A percentile compares a stretch with the other conserved stretches of the same genome.
Conservation (phyloP, 2,329 filamentous ascomycete genomes). For the Cladosporium oxysporum region DNA sequence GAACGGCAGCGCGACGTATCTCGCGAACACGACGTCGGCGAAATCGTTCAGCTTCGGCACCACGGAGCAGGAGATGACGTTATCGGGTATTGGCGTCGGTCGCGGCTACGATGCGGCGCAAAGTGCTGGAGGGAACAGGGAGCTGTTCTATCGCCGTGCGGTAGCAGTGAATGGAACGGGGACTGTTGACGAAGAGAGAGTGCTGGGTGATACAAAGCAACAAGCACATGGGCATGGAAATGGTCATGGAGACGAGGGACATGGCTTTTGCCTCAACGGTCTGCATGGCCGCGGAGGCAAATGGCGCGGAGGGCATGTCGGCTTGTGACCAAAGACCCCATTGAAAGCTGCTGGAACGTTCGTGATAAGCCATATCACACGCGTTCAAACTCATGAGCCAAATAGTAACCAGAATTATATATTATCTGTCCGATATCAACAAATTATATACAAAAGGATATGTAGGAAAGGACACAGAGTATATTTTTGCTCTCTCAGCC, state of each 20-base stretch:
- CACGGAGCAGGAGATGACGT: background rate
- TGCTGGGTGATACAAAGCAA: background rate
- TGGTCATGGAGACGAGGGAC: background rate
- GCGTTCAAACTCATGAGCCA: conserved; percentile 45
- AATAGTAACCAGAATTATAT: background rate
- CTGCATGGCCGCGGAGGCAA: background rate
- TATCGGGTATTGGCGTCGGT: background rate
- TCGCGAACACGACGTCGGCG: background rate
- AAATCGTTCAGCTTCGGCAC: background rate
- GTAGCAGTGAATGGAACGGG: background rate
- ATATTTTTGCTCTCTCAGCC: background rate
- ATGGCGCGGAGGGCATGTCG: background rate
- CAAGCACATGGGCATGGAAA: background rate
- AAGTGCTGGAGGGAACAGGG: background rate
- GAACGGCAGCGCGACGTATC: background rate
- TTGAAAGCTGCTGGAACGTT: background rate
- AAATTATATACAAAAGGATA: background rate
- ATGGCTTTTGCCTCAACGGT: background rate
- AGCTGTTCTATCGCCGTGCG: background rate
- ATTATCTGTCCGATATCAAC: conserved; percentile 3
- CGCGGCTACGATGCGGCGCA: background rate
- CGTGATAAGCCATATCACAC: conserved; percentile 22
- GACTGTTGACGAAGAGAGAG: background rate
- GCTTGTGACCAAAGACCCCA: background rate
- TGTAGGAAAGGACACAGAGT: background rate